Evolutionary conservation across 495 filamentous ascomycete genomes (phyloP).

Genomic region (Talaromyces stipitatus): DNA sequence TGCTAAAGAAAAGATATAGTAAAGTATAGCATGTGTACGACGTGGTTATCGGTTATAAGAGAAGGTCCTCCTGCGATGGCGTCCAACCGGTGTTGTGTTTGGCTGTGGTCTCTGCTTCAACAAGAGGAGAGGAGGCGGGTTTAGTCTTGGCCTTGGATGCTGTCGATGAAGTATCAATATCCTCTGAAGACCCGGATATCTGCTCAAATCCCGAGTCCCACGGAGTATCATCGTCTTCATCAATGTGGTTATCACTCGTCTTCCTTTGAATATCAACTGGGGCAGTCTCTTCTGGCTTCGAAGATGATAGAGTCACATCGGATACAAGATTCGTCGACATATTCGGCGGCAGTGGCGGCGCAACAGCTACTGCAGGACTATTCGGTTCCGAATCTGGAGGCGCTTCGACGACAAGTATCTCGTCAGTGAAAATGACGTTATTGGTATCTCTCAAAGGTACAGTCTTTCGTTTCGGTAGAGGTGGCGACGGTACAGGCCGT

Average conservation of each 20-base stretch:
- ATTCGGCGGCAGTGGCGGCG: background rate
- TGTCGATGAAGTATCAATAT: background rate
- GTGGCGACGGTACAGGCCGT: constrained; percentile 19
- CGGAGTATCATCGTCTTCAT: background rate
- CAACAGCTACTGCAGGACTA: constrained; percentile 24
- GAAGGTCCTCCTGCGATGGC: background rate
- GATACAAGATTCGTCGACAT: background rate
- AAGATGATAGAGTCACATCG: background rate
- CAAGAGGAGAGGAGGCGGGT: background rate
- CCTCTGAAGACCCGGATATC: background rate
- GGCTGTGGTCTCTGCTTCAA: background rate
- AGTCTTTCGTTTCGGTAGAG: constrained; percentile 31
- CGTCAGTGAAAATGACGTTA: constrained; percentile 18
- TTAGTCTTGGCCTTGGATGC: constrained; percentile 13
- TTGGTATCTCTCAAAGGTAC: constrained; percentile 15
- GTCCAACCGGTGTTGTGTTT: background rate
- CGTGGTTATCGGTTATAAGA: background rate
- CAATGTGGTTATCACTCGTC: background rate
- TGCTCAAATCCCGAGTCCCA: constrained; percentile 6
- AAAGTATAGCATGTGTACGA: background rate
- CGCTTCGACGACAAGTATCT: constrained; percentile 44
- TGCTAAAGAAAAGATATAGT: background rate
- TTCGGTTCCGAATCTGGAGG: constrained; percentile 44
- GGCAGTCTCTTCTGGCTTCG: background rate
- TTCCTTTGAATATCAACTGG: background rate